Percentiles rank a stretch among this genome's conserved stretches.
Evolutionary conservation across 768 basidiomycete species (phyloP).

Genomic region (Coprinellus micaceus): DNA sequence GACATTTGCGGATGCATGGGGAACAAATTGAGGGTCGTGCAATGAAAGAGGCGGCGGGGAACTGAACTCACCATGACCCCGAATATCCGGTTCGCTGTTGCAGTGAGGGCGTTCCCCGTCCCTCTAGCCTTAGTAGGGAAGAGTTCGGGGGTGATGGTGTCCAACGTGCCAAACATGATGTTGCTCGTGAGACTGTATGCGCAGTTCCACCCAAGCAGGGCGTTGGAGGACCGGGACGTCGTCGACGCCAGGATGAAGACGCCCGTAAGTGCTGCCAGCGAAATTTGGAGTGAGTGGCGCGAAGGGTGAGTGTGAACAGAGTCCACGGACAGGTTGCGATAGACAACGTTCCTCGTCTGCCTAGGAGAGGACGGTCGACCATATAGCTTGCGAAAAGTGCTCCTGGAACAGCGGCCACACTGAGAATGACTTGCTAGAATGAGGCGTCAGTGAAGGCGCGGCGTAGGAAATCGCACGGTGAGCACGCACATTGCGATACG

Average conservation of each 20-base stretch:
- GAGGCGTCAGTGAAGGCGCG: constrained; percentile 69
- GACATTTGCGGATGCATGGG: too few species aligned
- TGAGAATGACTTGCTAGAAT: constrained; percentile 63
- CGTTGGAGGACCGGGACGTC: constrained; percentile 63
- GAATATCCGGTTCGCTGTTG: constrained; percentile 60
- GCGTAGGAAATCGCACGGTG: not conserved
- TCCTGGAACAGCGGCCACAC: constrained; percentile 64
- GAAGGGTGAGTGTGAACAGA: constrained; percentile 14
- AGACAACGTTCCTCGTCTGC: constrained; percentile 64
- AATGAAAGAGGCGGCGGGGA: too few species aligned
- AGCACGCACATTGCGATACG: constrained; percentile 64
- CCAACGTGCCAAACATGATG: constrained; percentile 76
- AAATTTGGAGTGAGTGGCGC: constrained; percentile 48
- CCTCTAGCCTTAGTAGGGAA: constrained; percentile 72
- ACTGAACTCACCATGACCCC: constrained; percentile 55
- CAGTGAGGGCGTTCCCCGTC: constrained; percentile 64
- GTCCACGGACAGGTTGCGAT: constrained; percentile 55
- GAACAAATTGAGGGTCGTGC: too few species aligned
- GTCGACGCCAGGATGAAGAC: constrained; percentile 72
- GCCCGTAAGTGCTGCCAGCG: constrained; percentile 69
- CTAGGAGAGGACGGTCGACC: constrained; percentile 61
- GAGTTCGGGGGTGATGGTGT: constrained; percentile 65
- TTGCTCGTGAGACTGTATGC: constrained; percentile 57
- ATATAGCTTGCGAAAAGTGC: constrained; percentile 69
- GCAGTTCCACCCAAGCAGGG: constrained; percentile 78